Conservation (phyloP, 2,329 filamentous ascomycete genomes). For the Lachnellula suecica region DNA sequence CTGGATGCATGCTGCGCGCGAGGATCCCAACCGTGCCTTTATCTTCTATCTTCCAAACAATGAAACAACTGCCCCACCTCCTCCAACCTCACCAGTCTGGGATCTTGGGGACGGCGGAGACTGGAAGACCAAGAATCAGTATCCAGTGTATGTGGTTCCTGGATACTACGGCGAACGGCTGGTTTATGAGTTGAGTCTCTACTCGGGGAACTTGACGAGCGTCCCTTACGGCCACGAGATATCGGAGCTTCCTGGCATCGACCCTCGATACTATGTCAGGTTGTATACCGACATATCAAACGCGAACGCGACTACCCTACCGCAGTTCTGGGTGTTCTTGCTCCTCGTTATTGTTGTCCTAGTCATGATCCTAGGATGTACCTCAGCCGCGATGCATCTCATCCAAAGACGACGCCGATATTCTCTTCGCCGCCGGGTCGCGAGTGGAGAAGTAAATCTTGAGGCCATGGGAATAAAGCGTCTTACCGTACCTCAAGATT, state of each 20-base stretch:
- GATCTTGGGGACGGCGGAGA: slow-evolving; percentile 62
- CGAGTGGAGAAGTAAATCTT: slow-evolving; percentile 78
- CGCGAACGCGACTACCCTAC: slow-evolving; percentile 48
- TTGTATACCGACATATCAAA: slow-evolving; percentile 57
- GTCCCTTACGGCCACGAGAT: slow-evolving; percentile 60
- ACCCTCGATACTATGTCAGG: slow-evolving; percentile 58
- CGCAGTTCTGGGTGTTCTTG: slow-evolving; percentile 80
- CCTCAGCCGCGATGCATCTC: slow-evolving; percentile 72
- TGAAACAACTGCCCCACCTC: slow-evolving; percentile 61
- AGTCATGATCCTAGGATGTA: slow-evolving; percentile 63
- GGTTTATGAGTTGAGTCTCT: slow-evolving; percentile 70
- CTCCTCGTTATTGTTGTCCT: slow-evolving; percentile 71
- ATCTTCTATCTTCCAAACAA: slow-evolving; percentile 62
- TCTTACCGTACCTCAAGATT: slow-evolving; percentile 69
- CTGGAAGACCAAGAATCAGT: slow-evolving; percentile 73
- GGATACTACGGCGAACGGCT: slow-evolving; percentile 64
- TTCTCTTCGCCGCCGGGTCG: slow-evolving; percentile 67
- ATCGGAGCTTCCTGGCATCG: slow-evolving; percentile 51
- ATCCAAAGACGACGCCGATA: slow-evolving; percentile 71
- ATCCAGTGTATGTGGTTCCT: slow-evolving; percentile 81
- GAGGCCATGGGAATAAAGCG: slow-evolving; percentile 84
- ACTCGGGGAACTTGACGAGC: slow-evolving; percentile 71
- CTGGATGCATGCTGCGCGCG: slow-evolving; percentile 64
- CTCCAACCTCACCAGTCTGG: slow-evolving; percentile 66
- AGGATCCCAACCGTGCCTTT: slow-evolving; percentile 60